Conservation (phyloP, 192 early-diverging fungal genomes). For the Backusella morwellensis region DNA sequence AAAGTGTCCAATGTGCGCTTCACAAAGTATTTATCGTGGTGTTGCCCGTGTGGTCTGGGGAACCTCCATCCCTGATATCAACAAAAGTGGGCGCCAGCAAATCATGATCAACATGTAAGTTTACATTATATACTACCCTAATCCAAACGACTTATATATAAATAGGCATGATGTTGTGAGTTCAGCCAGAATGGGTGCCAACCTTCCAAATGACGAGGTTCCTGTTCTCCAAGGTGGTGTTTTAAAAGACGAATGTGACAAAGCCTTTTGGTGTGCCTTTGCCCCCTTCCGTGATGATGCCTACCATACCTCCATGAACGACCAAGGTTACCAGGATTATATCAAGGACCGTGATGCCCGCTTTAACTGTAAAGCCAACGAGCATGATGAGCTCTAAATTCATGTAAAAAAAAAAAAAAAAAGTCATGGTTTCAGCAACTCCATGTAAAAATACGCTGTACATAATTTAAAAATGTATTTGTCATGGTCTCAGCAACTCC, state of each 20-base stretch:
- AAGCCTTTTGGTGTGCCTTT: slow-evolving; percentile 20
- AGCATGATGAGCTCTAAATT: background rate
- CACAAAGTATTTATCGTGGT: slow-evolving; percentile 28
- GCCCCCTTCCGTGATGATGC: slow-evolving; percentile 8
- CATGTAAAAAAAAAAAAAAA: too few relatives aligned
- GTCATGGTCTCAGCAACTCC: slow-evolving; percentile 22
- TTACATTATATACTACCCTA: background rate
- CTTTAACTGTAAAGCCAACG: background rate
- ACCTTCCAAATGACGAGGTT: background rate
- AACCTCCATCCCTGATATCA: slow-evolving; percentile 27
- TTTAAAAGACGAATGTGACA: slow-evolving; percentile 21
- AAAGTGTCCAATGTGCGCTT: slow-evolving; percentile 31
- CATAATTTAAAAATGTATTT: background rate
- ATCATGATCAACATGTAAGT: slow-evolving; percentile 25
- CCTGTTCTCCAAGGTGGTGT: slow-evolving; percentile 18
- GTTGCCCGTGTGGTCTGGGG: slow-evolving; percentile 27
- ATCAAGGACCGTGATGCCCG: slow-evolving; percentile 5
- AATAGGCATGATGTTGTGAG: slow-evolving; percentile 17
- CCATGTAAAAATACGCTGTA: slow-evolving; percentile 30
- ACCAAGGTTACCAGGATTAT: slow-evolving; percentile 8
- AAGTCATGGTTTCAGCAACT: slow-evolving; percentile 17
- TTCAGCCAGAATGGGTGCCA: slow-evolving; percentile 16
- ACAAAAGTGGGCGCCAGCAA: slow-evolving; percentile 24
- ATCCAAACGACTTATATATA: background rate
- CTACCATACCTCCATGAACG: slow-evolving; percentile 15